Conservation (phyloP, 208 protist species). For the Acanthamoeba comandoni region DNA sequence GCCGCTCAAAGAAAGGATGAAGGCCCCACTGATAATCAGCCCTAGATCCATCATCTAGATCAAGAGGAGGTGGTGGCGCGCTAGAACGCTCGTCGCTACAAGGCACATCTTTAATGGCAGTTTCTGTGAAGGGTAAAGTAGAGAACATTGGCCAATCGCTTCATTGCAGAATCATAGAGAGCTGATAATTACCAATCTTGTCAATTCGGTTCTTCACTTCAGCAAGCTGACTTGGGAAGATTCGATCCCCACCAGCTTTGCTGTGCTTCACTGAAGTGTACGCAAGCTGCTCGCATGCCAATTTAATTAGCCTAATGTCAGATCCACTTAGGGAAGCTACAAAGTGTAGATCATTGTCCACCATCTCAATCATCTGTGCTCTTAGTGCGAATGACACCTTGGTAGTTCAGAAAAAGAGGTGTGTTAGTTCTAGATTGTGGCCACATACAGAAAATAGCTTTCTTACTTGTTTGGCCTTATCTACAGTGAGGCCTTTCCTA, state of each 20-base stretch:
- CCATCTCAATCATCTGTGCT: conserved; percentile 55
- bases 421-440: too few relatives aligned
- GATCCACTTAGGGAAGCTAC: conserved; percentile 52
- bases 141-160: neutral
- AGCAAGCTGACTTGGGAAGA: conserved; percentile 3
- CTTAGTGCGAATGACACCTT: conserved; percentile 20
- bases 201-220: conserved; percentile 37
- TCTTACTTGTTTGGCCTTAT: conserved; percentile 65
- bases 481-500: conserved; percentile 49
- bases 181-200: neutral
- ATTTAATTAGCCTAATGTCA: conserved; percentile 29
- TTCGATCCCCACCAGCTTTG: neutral
- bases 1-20: conserved; percentile 76
- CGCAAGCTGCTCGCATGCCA: conserved; percentile 53
- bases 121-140: conserved; percentile 1
- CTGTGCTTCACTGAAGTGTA: conserved; percentile 24
- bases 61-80: neutral
- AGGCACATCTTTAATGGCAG: neutral
- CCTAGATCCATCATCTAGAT: conserved; percentile 14
- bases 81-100: neutral
- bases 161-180: neutral
- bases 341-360: conserved; percentile 73
- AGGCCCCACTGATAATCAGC: conserved; percentile 44
- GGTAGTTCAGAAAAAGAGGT: too few relatives aligned
- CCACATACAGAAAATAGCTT: too few relatives aligned